Evolutionary conservation across 192 early-diverging fungal genomes (phyloP), one percentile per base, ranked within the genome.

Genomic region (Backusella westeae): DNA sequence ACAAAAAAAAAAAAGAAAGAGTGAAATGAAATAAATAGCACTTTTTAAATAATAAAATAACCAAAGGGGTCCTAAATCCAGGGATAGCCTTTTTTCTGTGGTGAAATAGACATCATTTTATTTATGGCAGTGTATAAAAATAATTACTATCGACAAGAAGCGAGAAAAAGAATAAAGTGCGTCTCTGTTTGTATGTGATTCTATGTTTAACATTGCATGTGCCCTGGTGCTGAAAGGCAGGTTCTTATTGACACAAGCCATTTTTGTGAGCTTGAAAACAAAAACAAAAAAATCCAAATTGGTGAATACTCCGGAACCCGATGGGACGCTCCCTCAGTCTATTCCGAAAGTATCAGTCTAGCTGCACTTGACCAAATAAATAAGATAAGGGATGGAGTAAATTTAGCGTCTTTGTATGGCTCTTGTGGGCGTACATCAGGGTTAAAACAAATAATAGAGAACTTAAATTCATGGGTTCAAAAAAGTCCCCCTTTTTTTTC

Each of bases 251-350:
- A 63, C 56, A 63, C 56, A 63, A 63, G 56, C 23, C 56, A 63
- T 63, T 63, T 63, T 63, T 63, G 56, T 63, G 56, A 63, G 21
- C 56, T 63, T 63, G 56, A 63, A 63, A 63, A 29, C 21, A 63
- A 26, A 39, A 39, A 39, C 38, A 39, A 39, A 39, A 38, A 39
- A 39, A 68, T 35, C 67, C 67, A 68, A 35, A 68, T 68, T 68
- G 17, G 67, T 68, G 67, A 36, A 68, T 68, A 68, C 67, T 68
- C 67, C 67, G 67, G 67, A 68, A 68, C 56, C 56, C 53, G 53
- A 56, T 56, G 53, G 53, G 8, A n/a, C 21, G 23, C 56, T 63
- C 23, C 56, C 56, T 63, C 56, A 63, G 56, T 63, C 56, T 63
- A 63, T 63, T 63, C 56, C 56, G 56, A 63, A 63, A 63, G 56